Conservation (phyloP, 2,329 filamentous ascomycete species). For the Penicillium expansum region DNA sequence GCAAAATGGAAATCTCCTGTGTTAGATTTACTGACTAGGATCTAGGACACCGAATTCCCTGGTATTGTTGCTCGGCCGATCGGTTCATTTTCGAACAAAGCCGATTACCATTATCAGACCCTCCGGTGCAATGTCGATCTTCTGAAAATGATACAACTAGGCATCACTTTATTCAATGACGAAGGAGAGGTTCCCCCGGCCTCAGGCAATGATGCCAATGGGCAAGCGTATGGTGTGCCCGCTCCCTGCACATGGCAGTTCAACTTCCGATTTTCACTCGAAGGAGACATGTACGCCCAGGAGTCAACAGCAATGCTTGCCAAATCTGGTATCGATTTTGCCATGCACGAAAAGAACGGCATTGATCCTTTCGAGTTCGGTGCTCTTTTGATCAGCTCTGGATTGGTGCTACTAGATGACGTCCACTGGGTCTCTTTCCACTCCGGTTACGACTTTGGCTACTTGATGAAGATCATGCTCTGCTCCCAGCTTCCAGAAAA, state of each 20-base stretch:
- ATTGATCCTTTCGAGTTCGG: conserved; percentile 91
- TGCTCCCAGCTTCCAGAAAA: conserved; percentile 81
- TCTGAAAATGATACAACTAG: conserved; percentile 95
- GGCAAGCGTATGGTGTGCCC: conserved; percentile 50
- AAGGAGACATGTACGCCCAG: conserved; percentile 96
- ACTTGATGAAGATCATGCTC: conserved; percentile 89
- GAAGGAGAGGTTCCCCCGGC: conserved; percentile 83
- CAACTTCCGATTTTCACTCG: conserved; percentile 94
- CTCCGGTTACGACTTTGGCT: conserved; percentile 96
- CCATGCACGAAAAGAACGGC: conserved; percentile 76
- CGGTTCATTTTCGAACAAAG: conserved; percentile 89
- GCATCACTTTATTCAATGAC: conserved; percentile 87
- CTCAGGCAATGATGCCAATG: conserved; percentile 55
- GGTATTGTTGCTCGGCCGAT: conserved; percentile 94
- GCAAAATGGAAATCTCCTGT: not conserved
- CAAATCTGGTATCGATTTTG: conserved; percentile 89
- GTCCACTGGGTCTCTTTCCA: conserved; percentile 98
- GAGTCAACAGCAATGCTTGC: conserved; percentile 89
- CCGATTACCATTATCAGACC: conserved; percentile 98
- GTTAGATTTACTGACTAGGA: conserved; percentile 14
- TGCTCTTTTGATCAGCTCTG: conserved; percentile 83
- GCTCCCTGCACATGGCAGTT: conserved; percentile 97
- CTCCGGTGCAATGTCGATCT: conserved; percentile 95
- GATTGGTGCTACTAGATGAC: conserved; percentile 80
- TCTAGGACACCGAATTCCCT: conserved; percentile 95